A percentile compares a stretch with the other conserved stretches of the same genome.
These are phyloP conservation scores for Fomitopsis palustris DNA, from an alignment of 1,284 basidiomycete genomes.

Conservation along the genomic window DNA sequence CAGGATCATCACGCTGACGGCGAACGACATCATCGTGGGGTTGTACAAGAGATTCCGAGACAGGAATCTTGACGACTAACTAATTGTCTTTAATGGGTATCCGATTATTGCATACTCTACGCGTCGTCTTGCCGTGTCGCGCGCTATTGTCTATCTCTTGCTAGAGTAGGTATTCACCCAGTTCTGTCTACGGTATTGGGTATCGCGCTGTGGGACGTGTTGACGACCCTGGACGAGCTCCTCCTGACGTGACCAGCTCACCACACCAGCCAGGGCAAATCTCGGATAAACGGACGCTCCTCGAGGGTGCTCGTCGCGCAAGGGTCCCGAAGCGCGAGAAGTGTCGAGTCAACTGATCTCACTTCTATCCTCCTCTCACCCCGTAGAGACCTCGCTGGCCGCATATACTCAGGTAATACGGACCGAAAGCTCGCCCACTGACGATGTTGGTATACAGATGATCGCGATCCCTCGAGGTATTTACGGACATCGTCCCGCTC, in stretches of 20 bases:
- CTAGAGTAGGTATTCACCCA: background rate
- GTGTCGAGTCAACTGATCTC: background rate
- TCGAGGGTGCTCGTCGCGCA: background rate
- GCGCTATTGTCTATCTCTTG: background rate
- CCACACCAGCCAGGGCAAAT: background rate
- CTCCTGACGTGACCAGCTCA: background rate
- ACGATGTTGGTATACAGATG: constrained; percentile 1
- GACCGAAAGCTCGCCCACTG: background rate
- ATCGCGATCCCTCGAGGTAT: background rate
- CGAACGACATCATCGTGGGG: constrained; percentile 79
- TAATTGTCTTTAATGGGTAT: background rate
- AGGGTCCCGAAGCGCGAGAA: background rate
- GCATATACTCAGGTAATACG: background rate
- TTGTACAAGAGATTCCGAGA: constrained; percentile 51
- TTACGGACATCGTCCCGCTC: background rate
- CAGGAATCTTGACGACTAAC: background rate
- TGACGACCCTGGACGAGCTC: too few species aligned
- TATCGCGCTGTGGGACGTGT: too few species aligned
- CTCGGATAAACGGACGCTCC: background rate
- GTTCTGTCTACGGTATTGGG: too few species aligned
- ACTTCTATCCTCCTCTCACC: background rate
- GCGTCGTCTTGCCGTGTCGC: background rate
- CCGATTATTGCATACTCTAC: background rate
- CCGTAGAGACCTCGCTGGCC: background rate
- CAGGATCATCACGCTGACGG: constrained; percentile 81